phyloP scores from a whole-genome alignment of 257 asterid species.

The Forsythia suspensa region DNA sequence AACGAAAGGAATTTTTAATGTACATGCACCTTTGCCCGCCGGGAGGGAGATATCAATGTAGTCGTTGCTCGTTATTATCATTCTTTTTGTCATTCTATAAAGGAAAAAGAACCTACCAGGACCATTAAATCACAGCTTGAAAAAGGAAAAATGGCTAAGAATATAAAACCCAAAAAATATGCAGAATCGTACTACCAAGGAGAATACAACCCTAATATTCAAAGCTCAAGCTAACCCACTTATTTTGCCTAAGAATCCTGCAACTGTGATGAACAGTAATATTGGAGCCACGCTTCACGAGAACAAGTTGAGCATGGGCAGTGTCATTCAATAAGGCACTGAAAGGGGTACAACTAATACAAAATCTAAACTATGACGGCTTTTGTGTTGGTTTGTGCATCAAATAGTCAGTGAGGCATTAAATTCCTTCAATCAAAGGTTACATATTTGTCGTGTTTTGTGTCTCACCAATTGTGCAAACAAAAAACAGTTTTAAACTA shows the following conservation, averaged over 20 bases:
- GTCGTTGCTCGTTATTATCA: constrained; percentile 12
- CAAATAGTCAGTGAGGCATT: neutral
- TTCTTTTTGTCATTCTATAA: constrained; percentile 5
- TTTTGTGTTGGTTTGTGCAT: neutral
- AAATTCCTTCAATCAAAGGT: neutral
- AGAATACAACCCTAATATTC: too few relatives aligned
- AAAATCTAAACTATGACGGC: neutral
- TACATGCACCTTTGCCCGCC: constrained; percentile 6
- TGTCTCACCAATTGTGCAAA: neutral
- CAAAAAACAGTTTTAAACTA: constrained; percentile 1
- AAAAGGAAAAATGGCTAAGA: constrained; percentile 8
- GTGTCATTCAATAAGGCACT: neutral
- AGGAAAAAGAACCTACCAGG: constrained; percentile 11
- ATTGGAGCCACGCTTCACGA: neutral
- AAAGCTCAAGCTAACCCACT: constrained; percentile 7
- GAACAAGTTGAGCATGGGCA: neutral
- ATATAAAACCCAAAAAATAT: constrained; percentile 1
- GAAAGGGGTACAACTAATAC: neutral
- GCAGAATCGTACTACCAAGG: neutral
- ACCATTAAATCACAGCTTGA: constrained; percentile 10
- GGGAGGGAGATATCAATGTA: constrained; percentile 6
- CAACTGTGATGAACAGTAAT: neutral
- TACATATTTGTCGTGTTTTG: neutral
- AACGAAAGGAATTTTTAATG: neutral
- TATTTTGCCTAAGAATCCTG: constrained; percentile 4